Base-by-base conservation (phyloP, 495 filamentous ascomycete species). In the Parachaetomium inaequale region DNA sequence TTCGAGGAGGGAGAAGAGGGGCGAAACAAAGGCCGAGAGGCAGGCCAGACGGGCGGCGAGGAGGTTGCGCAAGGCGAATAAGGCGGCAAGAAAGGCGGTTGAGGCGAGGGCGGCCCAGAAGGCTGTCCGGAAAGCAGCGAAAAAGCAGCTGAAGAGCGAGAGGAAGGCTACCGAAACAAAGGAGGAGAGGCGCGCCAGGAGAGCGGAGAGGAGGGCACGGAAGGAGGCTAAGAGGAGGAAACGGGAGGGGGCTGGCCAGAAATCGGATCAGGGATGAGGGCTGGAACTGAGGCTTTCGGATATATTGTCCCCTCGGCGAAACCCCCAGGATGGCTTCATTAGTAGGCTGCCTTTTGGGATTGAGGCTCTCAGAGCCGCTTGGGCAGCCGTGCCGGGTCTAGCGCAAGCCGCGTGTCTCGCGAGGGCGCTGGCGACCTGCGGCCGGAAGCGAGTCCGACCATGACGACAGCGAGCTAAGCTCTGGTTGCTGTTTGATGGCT, bases 151-250 rank as follows among this genome's bases (percentile, higher is more conserved):
- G 60, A 67, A 62, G 45, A 56, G 42, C 62, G 63, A 65, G 25
- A 63, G 62, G 50, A 70, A 70, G 58, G 67, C 62, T 25, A 60
- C 17, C 38, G 65, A 67, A 67, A 69, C 74, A 32, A 83, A 77
- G 63, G 75, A 77, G 54, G 67, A 75, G 55, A 69, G 79, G 47
- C 68, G 71, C 25, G 68, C 68, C 28, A 70, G 76, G 63, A 77
- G 74, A 63, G 77, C 79, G 55, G 73, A 75, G 46, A 75, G 78
- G 55, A 72, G 72, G n/a, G 68, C 69, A 50, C 60, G 75, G 58
- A 78, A 78, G 66, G 79, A 84, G 63, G 72, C 72, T 12, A 76
- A 74, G 63, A 69, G 74, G 55, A 67, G 57, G 59, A 59, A 42
- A 55, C 32, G 40, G 59, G 34, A 43, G 34, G 54, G 26, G 45